Evolutionary conservation across 106 monocot genomes (phyloP).

Genomic region (Gastrodia elata): DNA sequence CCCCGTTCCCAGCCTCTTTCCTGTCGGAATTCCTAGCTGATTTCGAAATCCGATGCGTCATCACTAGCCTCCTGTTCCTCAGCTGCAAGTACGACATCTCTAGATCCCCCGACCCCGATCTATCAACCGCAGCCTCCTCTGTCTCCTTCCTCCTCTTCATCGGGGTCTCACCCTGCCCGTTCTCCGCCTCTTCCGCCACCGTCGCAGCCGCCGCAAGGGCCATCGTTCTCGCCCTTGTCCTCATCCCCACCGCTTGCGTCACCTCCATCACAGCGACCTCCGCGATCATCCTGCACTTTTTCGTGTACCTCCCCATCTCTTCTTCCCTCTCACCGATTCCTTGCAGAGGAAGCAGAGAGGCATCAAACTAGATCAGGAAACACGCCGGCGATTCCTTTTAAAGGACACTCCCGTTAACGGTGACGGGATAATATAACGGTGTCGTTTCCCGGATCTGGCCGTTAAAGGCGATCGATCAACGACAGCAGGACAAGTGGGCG

Average conservation of each 20-base stretch:
- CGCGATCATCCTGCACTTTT: conserved; percentile 8
- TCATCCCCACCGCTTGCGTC: conserved; percentile 10
- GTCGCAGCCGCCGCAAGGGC: conserved; percentile 13
- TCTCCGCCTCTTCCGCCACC: not conserved
- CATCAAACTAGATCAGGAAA: conserved; percentile 2
- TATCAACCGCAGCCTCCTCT: not conserved
- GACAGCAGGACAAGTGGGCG: not conserved
- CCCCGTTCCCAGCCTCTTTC: not conserved
- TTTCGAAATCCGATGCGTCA: conserved; percentile 6
- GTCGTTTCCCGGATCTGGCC: conserved; percentile 17
- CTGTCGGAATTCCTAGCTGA: not conserved
- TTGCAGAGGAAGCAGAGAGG: not conserved
- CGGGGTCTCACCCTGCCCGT: not conserved
- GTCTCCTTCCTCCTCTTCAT: conserved; percentile 8
- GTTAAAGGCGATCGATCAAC: conserved; percentile 5
- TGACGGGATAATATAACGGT: conserved; percentile 8
- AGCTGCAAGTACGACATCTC: conserved; percentile 18
- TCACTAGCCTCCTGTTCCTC: conserved; percentile 15
- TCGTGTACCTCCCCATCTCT: conserved; percentile 10
- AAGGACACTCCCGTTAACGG: conserved; percentile 16
- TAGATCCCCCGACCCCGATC: conserved; percentile 4
- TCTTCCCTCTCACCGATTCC: not conserved
- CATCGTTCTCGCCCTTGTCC: conserved; percentile 21
- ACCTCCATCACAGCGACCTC: conserved; percentile 9
- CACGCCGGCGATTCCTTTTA: conserved; percentile 3